Conservation (phyloP, 1,139 yeast species). For the Debaryomyces psychrophilus region DNA sequence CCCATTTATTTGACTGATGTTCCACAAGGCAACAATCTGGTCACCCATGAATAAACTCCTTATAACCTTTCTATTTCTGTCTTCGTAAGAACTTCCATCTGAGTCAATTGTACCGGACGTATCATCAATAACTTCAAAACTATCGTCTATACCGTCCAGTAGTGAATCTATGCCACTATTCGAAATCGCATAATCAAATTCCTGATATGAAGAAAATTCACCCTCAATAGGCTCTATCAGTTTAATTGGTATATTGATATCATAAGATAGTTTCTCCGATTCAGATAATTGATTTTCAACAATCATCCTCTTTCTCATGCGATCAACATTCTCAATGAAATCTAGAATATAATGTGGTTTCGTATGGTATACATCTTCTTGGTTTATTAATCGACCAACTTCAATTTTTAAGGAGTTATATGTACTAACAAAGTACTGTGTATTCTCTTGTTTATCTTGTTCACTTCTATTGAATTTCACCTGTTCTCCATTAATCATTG, state of each 20-base stretch:
- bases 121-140: slow-evolving; percentile 52
- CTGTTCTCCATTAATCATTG: slow-evolving; percentile 52
- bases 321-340: slow-evolving; percentile 65
- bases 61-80: slow-evolving; percentile 71
- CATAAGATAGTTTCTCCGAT: slow-evolving; percentile 46
- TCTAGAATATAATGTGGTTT: slow-evolving; percentile 53
- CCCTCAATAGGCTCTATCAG: slow-evolving; percentile 17
- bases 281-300: slow-evolving; percentile 54
- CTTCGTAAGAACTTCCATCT: slow-evolving; percentile 50
- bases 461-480: slow-evolving; percentile 51
- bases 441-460: slow-evolving; percentile 68
- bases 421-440: slow-evolving; percentile 49
- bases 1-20: slow-evolving; percentile 73
- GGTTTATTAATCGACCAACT: slow-evolving; percentile 37
- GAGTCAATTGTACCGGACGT: slow-evolving; percentile 24
- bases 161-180: neutral
- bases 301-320: slow-evolving; percentile 62
- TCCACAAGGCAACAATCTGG: slow-evolving; percentile 68
- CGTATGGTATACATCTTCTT: slow-evolving; percentile 22
- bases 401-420: slow-evolving; percentile 53
- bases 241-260: slow-evolving; percentile 43
- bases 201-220: slow-evolving; percentile 13
- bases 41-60: slow-evolving; percentile 74
- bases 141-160: slow-evolving; percentile 25
- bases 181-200: neutral